These are phyloP conservation scores for Termitomyces sp. DNA, from an alignment of 768 basidiomycete species.

Conservation along the genomic window DNA sequence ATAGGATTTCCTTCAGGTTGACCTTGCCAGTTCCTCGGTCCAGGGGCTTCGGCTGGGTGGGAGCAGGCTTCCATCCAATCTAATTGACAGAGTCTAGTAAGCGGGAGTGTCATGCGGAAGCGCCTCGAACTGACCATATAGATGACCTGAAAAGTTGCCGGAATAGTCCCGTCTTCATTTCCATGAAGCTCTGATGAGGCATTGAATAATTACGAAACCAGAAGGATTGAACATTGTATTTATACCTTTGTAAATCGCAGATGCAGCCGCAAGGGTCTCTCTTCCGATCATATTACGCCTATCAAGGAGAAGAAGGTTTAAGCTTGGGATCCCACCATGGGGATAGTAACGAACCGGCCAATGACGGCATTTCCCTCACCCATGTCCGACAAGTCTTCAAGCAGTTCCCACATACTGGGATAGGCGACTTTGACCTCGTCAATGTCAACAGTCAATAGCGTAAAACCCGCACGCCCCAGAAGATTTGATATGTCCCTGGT, in stretches of 20 bases:
- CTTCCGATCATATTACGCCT: conserved; percentile 70
- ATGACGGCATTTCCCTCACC: conserved; percentile 92
- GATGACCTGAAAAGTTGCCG: conserved; percentile 95
- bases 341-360: conserved; percentile 55
- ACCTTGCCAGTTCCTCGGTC: conserved; percentile 44
- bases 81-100: conserved; percentile 13
- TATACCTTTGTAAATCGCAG: conserved; percentile 88
- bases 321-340: background rate
- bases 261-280: conserved; percentile 88
- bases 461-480: conserved; percentile 89
- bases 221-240: background rate
- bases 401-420: conserved; percentile 93
- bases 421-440: conserved; percentile 91
- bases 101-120: background rate
- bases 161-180: conserved; percentile 75
- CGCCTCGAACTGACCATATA: conserved; percentile 66
- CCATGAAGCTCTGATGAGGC: conserved; percentile 71
- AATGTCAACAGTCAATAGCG: conserved; percentile 88
- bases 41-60: conserved; percentile 39
- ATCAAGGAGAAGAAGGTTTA: background rate
- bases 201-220: background rate
- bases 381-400: conserved; percentile 94
- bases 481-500: conserved; percentile 92
- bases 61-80: conserved; percentile 47
- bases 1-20: conserved; percentile 39